phyloP scores from a whole-genome alignment of 2,329 filamentous ascomycete species.

The Sclerotinia sclerotiorum region DNA sequence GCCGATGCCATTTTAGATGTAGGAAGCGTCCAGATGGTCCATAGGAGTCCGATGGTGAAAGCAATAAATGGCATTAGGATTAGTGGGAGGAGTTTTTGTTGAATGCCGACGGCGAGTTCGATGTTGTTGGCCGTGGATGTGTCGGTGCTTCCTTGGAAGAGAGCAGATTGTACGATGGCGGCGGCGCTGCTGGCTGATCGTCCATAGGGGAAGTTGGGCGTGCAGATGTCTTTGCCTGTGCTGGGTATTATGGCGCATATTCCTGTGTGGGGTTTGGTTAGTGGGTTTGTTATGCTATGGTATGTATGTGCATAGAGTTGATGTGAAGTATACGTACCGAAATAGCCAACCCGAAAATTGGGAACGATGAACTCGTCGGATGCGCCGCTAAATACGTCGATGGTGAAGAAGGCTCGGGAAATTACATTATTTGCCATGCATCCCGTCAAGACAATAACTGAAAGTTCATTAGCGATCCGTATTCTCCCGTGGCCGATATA shows the following conservation, averaged over 20 bases:
- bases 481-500: not conserved
- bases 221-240: not conserved
- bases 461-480: not conserved
- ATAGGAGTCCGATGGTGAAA: slow-evolving; percentile 8
- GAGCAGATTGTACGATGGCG: not conserved
- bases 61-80: slow-evolving; percentile 9
- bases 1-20: not conserved
- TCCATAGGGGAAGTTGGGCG: not conserved
- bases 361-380: slow-evolving; percentile 13
- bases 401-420: slow-evolving; percentile 6
- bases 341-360: slow-evolving; percentile 15
- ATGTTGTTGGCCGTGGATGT: not conserved
- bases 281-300: not conserved
- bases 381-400: slow-evolving; percentile 8
- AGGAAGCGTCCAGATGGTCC: not conserved
- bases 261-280: not conserved
- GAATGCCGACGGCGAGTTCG: slow-evolving; percentile 7
- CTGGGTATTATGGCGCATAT: slow-evolving; percentile 10
- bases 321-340: not conserved
- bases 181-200: not conserved
- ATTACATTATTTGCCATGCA: slow-evolving; percentile 10
- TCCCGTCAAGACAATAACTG: slow-evolving; percentile 9
- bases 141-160: slow-evolving; percentile 8
- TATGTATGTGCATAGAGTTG: not conserved
- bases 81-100: slow-evolving; percentile 3